Base-by-base conservation (phyloP, 257 asterid species). In the Forsythia viridissima region DNA sequence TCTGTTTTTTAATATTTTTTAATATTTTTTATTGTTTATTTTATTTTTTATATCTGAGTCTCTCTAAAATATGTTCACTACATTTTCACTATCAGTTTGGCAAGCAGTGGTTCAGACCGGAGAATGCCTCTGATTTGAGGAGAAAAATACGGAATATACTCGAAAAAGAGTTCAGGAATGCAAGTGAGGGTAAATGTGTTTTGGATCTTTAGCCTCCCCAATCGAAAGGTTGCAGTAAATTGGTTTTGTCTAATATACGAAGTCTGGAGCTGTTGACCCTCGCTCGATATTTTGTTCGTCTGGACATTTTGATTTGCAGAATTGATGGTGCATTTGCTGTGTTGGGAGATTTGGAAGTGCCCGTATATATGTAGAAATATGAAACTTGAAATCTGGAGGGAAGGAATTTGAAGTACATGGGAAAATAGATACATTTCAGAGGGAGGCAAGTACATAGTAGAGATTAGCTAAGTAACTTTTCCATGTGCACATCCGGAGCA, bases 51-150 rank as follows among this genome's bases (percentile, higher is more conserved):
- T 67, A 77, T 59, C 76, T 11, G 4, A 75, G 20, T 72, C 80
- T 44, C 30, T 24, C 78, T 68, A 73, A 67, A 72, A 15, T 43
- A 44, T 69, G 8, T 66, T 79, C 8, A 8, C 70, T 39, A 57
- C 74, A 44, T 69, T 6, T 66, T 79, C 8, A 8, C 70, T 39
- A 57, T 75, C 97, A 96, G 98, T 93, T 96, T 82, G 97, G 97
- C 80, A 90, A 79, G 84, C 70, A 85, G 51, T 96, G 97, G 99
- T 96, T 96, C 85, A 79, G 52, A 84, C 97, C 97, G 0, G 84
- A 80, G 80, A 91, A 91, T 84, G 97, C 98, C 67, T 96, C 99
- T 15, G 16, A 77, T 68, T 82, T 96, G 86, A 94, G 99, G 83
- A 55, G 44, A 43, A 87, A 77, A 79, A 88, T 94, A 4, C 71